These are phyloP conservation scores for Helotiales sp. DNA, from an alignment of 2,329 filamentous ascomycete species.

Conservation along the genomic window DNA sequence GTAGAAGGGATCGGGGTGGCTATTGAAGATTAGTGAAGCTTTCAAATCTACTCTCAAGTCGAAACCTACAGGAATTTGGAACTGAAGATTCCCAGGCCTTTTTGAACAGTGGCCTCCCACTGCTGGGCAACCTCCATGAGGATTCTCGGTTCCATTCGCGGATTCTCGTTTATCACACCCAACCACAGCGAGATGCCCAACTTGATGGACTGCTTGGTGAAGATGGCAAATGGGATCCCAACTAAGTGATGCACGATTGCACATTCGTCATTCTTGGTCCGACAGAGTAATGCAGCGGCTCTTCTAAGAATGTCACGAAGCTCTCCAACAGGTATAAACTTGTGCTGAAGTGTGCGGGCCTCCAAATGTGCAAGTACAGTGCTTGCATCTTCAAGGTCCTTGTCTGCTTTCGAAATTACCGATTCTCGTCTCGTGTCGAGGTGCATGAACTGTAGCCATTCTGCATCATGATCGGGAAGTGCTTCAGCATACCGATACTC, in stretches of 20 bases:
- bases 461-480: constrained; percentile 69
- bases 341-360: constrained; percentile 69
- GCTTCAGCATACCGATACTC: constrained; percentile 90
- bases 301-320: constrained; percentile 81
- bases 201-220: constrained; percentile 94
- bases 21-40: constrained; percentile 45
- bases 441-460: constrained; percentile 66
- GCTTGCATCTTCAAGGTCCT: constrained; percentile 61
- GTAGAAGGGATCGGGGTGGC: constrained; percentile 86
- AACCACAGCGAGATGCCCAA: constrained; percentile 95
- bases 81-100: constrained; percentile 81
- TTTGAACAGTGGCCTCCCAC: constrained; percentile 85
- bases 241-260: constrained; percentile 87
- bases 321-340: constrained; percentile 72
- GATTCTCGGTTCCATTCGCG: constrained; percentile 82
- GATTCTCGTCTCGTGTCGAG: constrained; percentile 53
- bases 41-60: background rate
- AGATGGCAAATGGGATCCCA: constrained; percentile 88
- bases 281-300: constrained; percentile 85
- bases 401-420: constrained; percentile 52
- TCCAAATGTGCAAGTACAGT: constrained; percentile 76
- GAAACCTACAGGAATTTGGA: constrained; percentile 62
- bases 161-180: constrained; percentile 95
- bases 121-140: constrained; percentile 86
- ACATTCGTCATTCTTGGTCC: constrained; percentile 74